Base-by-base conservation (phyloP, 768 basidiomycete genomes). In the Gymnopilus junonius region DNA sequence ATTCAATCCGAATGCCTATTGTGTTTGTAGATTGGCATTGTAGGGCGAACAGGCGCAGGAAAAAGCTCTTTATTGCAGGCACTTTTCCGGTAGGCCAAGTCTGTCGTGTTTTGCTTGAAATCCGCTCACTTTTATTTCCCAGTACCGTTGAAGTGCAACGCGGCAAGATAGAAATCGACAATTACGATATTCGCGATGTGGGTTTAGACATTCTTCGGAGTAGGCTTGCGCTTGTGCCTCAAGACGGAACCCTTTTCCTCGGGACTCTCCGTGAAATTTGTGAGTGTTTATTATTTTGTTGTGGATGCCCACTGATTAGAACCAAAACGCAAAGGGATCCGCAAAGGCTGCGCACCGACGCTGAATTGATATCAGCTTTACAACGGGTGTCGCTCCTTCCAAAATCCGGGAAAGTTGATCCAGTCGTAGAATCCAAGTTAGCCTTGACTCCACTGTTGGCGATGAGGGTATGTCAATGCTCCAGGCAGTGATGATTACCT, bases 161-260 rank as follows among this genome's bases (percentile, higher is more conserved):
- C 0, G 92, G 93, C 0, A 72, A 71, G 23, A 87, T 94, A 58
- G 75, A 79, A 32, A 84, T 89, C n/a, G 87, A 89, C 65, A 84
- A 82, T 4, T 69, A 75, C 39, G 79, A 90, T 69, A 85, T 83
- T 64, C 74, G 74, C 14, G 69, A 77, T 32, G 75, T 91, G 23
- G 88, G 87, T 2, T 75, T 92, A 11, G 80, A 86, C 55, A 78
- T 73, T 23, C 76, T 90, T 14, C 81, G 89, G 8, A 73, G 74
- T 27, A 76, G 80, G n/a, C 71, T 91, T 7, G 85, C 88, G 1
- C 82, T 91, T 57, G 88, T 92, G 23, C 91, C 90, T 15, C 91
- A 90, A 71, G 86, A 88, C 58, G 79, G 79, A 14, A 79, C 82
- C 4, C 74, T 86, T 5, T 87, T 84, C 73, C 65, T 80, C 11